These are phyloP conservation scores for Fraxinus nigra DNA, from an alignment of 305 asterid genomes.

Conservation along the genomic window DNA sequence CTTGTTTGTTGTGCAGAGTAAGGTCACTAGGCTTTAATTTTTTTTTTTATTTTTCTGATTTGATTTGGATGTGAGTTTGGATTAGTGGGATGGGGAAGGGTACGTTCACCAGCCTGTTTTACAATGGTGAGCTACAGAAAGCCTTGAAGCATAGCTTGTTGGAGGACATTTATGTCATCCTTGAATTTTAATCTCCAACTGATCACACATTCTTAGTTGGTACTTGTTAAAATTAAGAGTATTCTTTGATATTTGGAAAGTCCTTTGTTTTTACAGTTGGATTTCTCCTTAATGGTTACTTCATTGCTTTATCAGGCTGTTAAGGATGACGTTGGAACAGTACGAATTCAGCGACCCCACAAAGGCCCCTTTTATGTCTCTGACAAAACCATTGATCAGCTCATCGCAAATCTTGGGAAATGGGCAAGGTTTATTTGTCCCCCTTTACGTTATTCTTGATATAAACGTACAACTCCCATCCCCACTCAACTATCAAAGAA, in stretches of 20 bases:
- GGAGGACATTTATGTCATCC: not conserved
- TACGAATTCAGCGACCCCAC: conserved; percentile 85
- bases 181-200: conserved; percentile 4
- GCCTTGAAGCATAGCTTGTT: not conserved
- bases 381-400: conserved; percentile 86
- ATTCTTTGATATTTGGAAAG: conserved; percentile 2
- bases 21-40: not conserved
- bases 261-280: conserved; percentile 9
- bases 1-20: not conserved
- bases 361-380: conserved; percentile 97
- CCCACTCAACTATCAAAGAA: not conserved
- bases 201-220: conserved; percentile 1
- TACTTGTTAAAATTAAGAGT: conserved; percentile 1
- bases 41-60: not conserved
- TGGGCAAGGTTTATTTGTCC: conserved; percentile 80
- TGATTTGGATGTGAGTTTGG: not conserved
- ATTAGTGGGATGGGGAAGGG: not conserved
- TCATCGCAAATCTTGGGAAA: conserved; percentile 91
- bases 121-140: not conserved
- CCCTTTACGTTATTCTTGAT: conserved; percentile 11
- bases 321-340: conserved; percentile 83
- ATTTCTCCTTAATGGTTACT: not conserved
- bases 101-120: conserved; percentile 1
- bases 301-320: conserved; percentile 58
- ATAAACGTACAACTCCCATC: not conserved